Conservation (phyloP, 441 rosid species). For the Monsonia emarginata region DNA sequence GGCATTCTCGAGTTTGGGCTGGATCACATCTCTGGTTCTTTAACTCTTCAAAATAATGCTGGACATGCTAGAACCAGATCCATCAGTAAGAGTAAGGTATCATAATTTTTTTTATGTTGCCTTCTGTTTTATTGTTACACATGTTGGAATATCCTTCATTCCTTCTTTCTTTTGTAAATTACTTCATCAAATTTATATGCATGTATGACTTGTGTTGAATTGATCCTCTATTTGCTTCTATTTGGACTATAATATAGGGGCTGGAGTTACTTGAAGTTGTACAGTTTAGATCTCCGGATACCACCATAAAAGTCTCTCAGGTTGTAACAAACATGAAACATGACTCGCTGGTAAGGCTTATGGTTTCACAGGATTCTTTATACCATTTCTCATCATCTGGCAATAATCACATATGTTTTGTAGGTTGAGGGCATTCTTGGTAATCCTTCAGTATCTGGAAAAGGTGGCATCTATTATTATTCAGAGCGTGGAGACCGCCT, state of each 20-base stretch:
- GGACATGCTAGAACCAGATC: conserved; percentile 50
- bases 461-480: conserved; percentile 72
- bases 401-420: conserved; percentile 17
- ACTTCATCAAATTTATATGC: background rate
- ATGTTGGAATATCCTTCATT: background rate
- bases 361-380: background rate
- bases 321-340: conserved; percentile 53
- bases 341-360: conserved; percentile 53
- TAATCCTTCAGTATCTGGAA: conserved; percentile 56
- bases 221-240: conserved; percentile 14
- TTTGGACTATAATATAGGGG: conserved; percentile 41
- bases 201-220: conserved; percentile 8
- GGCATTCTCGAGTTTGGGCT: conserved; percentile 36
- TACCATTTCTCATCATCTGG: background rate
- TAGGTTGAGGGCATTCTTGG: conserved; percentile 83
- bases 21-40: conserved; percentile 33
- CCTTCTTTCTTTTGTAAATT: no score
- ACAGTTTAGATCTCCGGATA: conserved; percentile 84
- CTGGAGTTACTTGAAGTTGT: conserved; percentile 77
- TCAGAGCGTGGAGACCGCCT: conserved; percentile 94
- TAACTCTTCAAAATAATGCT: conserved; percentile 31
- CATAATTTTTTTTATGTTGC: conserved; percentile 5
- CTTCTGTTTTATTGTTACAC: conserved; percentile 1
- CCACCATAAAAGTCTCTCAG: conserved; percentile 60
- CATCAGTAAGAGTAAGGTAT: conserved; percentile 74